These are phyloP conservation scores for Parietichytrium sp. DNA, from an alignment of 108 stramenopile species.

Conservation along the genomic window DNA sequence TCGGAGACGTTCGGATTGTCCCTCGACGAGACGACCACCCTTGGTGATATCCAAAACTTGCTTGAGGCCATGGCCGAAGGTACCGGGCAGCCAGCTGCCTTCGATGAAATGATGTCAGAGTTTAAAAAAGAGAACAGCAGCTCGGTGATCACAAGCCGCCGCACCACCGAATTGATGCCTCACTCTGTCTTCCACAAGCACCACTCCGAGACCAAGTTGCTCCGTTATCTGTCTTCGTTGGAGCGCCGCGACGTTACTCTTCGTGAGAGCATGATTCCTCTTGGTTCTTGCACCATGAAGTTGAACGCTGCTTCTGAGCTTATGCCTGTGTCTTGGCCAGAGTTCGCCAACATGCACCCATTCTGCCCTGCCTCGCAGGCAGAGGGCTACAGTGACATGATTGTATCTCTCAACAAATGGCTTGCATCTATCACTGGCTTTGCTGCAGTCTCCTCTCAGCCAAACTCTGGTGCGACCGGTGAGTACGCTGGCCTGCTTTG, in stretches of 20 bases:
- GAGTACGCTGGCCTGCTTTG: constrained; percentile 93
- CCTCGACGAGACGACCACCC: constrained; percentile 89
- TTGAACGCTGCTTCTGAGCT: constrained; percentile 96
- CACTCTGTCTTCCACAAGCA: constrained; percentile 94
- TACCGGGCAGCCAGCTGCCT: not conserved
- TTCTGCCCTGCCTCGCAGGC: constrained; percentile 93
- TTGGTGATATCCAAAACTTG: constrained; percentile 9
- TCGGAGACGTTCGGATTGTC: constrained; percentile 76
- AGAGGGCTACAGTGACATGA: constrained; percentile 86
- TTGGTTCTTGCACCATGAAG: constrained; percentile 99
- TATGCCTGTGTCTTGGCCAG: constrained; percentile 98
- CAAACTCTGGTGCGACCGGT: constrained; percentile 95
- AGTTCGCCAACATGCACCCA: constrained; percentile 91
- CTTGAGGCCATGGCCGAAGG: not conserved
- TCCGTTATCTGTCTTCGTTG: constrained; percentile 90
- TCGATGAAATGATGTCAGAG: no score
- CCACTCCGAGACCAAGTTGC: constrained; percentile 94
- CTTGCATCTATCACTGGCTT: constrained; percentile 96
- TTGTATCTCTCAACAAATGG: constrained; percentile 85
- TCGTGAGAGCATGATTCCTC: constrained; percentile 96
- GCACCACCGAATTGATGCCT: constrained; percentile 64
- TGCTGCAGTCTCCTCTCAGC: constrained; percentile 94
- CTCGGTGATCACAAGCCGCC: not conserved
- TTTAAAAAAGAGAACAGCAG: not conserved
- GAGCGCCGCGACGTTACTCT: constrained; percentile 94